Conservation (phyloP, 2,329 filamentous ascomycete species). For the Amphichorda felina region DNA sequence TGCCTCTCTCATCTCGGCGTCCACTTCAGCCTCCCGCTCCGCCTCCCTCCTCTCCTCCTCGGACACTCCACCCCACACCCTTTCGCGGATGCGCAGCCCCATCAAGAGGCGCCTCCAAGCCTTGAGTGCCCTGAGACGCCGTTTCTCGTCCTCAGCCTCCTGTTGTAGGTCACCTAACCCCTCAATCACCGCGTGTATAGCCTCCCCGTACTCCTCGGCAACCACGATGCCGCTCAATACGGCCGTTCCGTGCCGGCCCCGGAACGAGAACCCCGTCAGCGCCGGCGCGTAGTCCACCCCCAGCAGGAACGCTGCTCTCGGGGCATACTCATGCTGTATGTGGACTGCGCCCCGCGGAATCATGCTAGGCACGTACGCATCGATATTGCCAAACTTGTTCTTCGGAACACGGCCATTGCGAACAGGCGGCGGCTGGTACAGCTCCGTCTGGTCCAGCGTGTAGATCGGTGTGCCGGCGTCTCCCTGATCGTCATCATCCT, state of each 20-base stretch:
- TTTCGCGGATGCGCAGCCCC: constrained; percentile 62
- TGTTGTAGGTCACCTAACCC: constrained; percentile 56
- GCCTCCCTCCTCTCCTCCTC: constrained; percentile 30
- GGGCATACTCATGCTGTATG: constrained; percentile 46
- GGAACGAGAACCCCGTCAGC: constrained; percentile 82
- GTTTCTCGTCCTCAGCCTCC: constrained; percentile 55
- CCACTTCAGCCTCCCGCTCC: constrained; percentile 21
- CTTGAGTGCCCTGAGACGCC: constrained; percentile 59
- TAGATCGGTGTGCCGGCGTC: constrained; percentile 44
- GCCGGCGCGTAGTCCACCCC: constrained; percentile 82
- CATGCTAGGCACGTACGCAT: constrained; percentile 89
- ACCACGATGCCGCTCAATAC: constrained; percentile 70
- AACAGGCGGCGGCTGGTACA: constrained; percentile 68
- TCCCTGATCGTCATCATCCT: constrained; percentile 14
- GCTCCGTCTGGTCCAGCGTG: constrained; percentile 52
- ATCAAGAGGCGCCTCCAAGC: constrained; percentile 61
- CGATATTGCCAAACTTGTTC: constrained; percentile 90
- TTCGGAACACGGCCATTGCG: constrained; percentile 67
- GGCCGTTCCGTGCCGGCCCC: constrained; percentile 75
- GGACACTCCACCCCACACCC: constrained; percentile 51
- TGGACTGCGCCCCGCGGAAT: constrained; percentile 72
- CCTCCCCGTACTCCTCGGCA: constrained; percentile 58
- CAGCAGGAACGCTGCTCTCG: constrained; percentile 61
- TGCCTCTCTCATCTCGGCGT: constrained; percentile 20
- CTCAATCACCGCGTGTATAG: constrained; percentile 55